phyloP scores from a whole-genome alignment of 2,329 filamentous ascomycete genomes.

The Fusarium metavorans region DNA sequence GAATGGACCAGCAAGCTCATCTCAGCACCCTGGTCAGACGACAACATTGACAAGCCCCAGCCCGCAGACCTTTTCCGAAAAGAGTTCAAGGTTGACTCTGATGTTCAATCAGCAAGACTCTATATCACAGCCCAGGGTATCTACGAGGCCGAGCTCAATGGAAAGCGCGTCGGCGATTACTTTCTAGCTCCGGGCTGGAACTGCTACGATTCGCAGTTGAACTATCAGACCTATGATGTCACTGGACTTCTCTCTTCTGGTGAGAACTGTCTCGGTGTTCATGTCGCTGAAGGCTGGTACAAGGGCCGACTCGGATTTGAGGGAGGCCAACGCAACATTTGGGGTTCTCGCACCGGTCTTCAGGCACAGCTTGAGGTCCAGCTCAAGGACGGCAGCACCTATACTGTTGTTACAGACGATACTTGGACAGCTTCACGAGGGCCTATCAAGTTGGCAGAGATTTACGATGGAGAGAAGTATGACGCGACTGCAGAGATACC shows the following conservation, averaged over 20 bases:
- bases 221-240: conserved; percentile 67
- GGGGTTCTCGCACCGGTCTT: conserved; percentile 54
- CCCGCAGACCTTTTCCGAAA: conserved; percentile 37
- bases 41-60: conserved; percentile 21
- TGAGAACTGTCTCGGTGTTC: conserved; percentile 33
- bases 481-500: conserved; percentile 51
- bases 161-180: conserved; percentile 53
- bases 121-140: conserved; percentile 61
- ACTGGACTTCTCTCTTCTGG: conserved; percentile 49
- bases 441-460: conserved; percentile 53
- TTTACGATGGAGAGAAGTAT: conserved; percentile 67
- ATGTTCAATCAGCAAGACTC: conserved; percentile 39
- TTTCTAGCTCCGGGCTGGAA: conserved; percentile 65
- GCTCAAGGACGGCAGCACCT: conserved; percentile 45
- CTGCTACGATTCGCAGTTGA: conserved; percentile 59
- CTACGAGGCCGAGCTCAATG: conserved; percentile 60
- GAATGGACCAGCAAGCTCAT: conserved; percentile 30
- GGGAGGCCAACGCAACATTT: conserved; percentile 45
- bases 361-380: conserved; percentile 55
- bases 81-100: background rate
- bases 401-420: conserved; percentile 51
- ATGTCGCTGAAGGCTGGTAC: conserved; percentile 64
- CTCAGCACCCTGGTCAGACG: conserved; percentile 34
- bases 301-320: conserved; percentile 51
- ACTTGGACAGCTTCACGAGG: conserved; percentile 53